A percentile compares a stretch with the other conserved stretches of the same genome.
Evolutionary conservation across 1,139 yeast genomes (phyloP).

Genomic region (Suhomyces bolitotheri): DNA sequence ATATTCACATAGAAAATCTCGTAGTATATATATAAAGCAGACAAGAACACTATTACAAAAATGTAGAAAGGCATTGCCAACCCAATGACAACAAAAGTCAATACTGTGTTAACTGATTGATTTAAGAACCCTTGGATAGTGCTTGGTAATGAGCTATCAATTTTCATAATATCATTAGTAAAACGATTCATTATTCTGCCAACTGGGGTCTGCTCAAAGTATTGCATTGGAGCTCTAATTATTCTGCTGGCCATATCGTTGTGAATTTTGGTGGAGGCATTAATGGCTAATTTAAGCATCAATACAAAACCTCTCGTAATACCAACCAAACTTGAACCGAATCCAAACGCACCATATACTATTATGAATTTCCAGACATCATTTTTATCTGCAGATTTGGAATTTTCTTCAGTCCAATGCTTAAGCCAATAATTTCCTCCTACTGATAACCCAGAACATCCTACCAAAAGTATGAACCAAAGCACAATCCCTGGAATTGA

Average conservation of each 20-base stretch:
- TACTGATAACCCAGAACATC: conserved; percentile 21
- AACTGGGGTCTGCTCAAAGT: conserved; percentile 33
- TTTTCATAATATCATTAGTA: conserved; percentile 65
- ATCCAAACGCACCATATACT: conserved; percentile 35
- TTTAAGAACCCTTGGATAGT: conserved; percentile 45
- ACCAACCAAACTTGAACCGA: conserved; percentile 24
- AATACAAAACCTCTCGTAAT: conserved; percentile 19
- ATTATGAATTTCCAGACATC: conserved; percentile 24
- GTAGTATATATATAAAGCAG: conserved; percentile 51
- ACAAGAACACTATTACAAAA: conserved; percentile 39
- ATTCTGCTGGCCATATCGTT: conserved; percentile 27
- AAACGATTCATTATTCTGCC: conserved; percentile 48
- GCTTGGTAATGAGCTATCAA: conserved; percentile 56
- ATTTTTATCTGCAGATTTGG: conserved; percentile 25
- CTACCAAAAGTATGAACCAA: conserved; percentile 16
- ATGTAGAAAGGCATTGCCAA: conserved; percentile 53
- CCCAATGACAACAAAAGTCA: conserved; percentile 54
- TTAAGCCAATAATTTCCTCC: conserved; percentile 59
- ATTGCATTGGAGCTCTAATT: conserved; percentile 32
- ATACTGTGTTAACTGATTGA: conserved; percentile 41
- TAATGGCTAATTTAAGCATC: conserved; percentile 23
- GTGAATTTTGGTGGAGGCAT: conserved; percentile 27
- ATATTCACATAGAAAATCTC: conserved; percentile 54
- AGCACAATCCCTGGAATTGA: conserved; percentile 22
- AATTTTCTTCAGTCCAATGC: conserved; percentile 56